Evolutionary conservation across 192 early-diverging fungal species (phyloP), one percentile per base, ranked within the genome.

Genomic region (Linnemannia elongata): DNA sequence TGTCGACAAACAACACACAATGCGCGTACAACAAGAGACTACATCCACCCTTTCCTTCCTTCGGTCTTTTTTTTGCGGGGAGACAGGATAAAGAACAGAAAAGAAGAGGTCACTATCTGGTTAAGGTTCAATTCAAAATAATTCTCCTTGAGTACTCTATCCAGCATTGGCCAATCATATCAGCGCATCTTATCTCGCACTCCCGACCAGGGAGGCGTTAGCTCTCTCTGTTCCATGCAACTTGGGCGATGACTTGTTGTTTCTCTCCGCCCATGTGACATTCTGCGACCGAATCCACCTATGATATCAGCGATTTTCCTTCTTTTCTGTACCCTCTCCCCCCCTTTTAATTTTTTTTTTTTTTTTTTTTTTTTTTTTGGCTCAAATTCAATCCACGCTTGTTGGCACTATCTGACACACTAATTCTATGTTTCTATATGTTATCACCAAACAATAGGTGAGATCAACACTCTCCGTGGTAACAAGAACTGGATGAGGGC

Each of bases 401-500:
- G n/a, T n/a, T n/a, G n/a, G 17, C 44, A 49, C 36, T 20, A 68
- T n/a, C 30, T 39, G 13, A 39, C 22, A 30, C 33, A 57, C 42
- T 44, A 55, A 30, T 44, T 33, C 22, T 27, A 24, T 47, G 12
- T 74, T 76, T 39, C 35, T 74, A 22, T 30, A 12, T 73, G 17
- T 39, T 33, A 52, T 35, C 27, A 27, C 30, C 3, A 60, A 22
- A 9, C 22, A 22, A n/a, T 57, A 96, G 94, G 97, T 91, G 98
- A 99, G 89, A 99, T 99, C 88, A 99, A 99, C 90, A 99, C 98
- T 44, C 93, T 99, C 66, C 94, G 97, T 75, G 98, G 98, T 55
- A 99, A 99, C 93, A 98, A 98, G 90, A 99, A 99, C 93, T 99
- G 98, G 98, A 99, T 99, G 98, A 94, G 98, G 60, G 96, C 98